These are phyloP conservation scores for Trichophyton equinum DNA, from an alignment of 2,329 filamentous ascomycete genomes.

Conservation along the genomic window DNA sequence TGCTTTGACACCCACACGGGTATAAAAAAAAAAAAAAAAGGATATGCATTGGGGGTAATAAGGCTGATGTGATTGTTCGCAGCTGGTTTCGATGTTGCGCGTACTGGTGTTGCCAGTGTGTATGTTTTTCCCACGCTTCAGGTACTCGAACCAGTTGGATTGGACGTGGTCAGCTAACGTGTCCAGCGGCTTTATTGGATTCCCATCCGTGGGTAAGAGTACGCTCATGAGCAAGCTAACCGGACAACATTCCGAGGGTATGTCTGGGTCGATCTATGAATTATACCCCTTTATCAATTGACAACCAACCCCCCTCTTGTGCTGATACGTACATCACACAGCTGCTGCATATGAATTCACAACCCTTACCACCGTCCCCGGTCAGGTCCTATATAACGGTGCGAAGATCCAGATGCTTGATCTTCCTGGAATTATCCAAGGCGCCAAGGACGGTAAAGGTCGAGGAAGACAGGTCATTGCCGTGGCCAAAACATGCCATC, in stretches of 20 bases:
- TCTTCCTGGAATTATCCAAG: conserved; percentile 95
- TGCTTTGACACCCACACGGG: conserved; percentile 12
- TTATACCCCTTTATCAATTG: background rate
- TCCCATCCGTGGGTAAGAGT: conserved; percentile 96
- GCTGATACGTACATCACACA: conserved; percentile 16
- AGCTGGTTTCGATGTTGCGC: conserved; percentile 91
- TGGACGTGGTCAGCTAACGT: background rate
- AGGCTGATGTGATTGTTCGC: conserved; percentile 4
- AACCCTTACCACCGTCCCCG: conserved; percentile 90
- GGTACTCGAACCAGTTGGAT: background rate
- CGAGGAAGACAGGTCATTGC: conserved; percentile 97
- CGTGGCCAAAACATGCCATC: conserved; percentile 93
- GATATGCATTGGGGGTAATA: background rate
- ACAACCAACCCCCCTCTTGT: background rate
- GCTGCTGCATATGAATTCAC: conserved; percentile 97
- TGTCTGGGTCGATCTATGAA: conserved; percentile 8
- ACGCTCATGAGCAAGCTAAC: conserved; percentile 92
- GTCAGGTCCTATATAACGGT: conserved; percentile 91
- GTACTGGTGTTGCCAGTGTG: conserved; percentile 92
- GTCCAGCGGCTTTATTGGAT: conserved; percentile 73
- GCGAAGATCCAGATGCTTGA: conserved; percentile 98
- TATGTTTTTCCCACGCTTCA: conserved; percentile 31
- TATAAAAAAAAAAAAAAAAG: background rate
- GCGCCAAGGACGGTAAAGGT: conserved; percentile 95
- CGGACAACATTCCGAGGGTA: conserved; percentile 82